phyloP scores from a whole-genome alignment of 108 stramenopile species.

The Cyclostephanos invisitatus region DNA sequence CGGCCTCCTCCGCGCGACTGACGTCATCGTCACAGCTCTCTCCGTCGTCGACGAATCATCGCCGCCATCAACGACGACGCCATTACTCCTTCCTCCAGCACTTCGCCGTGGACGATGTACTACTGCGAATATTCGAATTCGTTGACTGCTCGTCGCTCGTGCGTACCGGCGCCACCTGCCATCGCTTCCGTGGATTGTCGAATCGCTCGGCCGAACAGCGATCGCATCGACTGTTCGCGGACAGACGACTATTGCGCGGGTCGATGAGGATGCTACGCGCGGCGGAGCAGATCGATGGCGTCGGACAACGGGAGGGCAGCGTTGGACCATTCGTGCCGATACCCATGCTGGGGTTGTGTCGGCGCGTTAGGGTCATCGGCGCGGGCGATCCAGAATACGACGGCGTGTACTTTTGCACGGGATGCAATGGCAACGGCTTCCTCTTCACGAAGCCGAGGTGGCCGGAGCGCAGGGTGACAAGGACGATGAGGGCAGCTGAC shows the following conservation, averaged over 20 bases:
- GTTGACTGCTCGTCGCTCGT: conserved; percentile 66
- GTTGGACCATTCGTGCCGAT: conserved; percentile 56
- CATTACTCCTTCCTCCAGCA: conserved; percentile 61
- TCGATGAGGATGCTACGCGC: conserved; percentile 75
- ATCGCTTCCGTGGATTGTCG: conserved; percentile 63
- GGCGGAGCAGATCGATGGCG: conserved; percentile 75
- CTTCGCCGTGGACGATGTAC: conserved; percentile 66
- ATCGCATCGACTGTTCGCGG: conserved; percentile 46
- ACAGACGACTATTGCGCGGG: conserved; percentile 52
- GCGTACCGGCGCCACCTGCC: conserved; percentile 60
- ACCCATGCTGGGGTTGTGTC: conserved; percentile 62
- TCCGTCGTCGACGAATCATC: neutral
- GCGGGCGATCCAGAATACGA: conserved; percentile 80
- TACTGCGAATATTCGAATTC: conserved; percentile 72
- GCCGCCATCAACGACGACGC: conserved; percentile 2
- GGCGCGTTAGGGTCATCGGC: conserved; percentile 56
- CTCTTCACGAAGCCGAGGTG: conserved; percentile 75
- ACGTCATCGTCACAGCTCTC: neutral
- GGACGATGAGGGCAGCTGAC: neutral
- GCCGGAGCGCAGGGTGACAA: conserved; percentile 34
- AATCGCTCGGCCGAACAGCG: conserved; percentile 61
- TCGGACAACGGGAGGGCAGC: conserved; percentile 17
- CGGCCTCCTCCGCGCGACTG: conserved; percentile 4
- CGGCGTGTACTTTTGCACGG: conserved; percentile 84
- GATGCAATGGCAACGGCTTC: conserved; percentile 75